Conservation (phyloP, 129 eudicot species). For the Centrapalus pauciflorus region DNA sequence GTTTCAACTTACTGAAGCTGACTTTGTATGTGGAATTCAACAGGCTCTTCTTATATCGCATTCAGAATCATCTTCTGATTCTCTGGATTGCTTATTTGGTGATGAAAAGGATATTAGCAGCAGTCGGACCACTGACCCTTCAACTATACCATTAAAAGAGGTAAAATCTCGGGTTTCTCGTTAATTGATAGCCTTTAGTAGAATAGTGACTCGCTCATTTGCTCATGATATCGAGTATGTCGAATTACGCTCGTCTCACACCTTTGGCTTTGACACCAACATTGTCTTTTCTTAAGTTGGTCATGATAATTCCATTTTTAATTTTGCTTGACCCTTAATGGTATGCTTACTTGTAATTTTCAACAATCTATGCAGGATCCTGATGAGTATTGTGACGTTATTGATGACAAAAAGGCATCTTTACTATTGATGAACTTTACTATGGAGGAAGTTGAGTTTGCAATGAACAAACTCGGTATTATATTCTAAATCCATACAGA, state of each 20-base stretch:
- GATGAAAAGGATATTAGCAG: slow-evolving; percentile 42
- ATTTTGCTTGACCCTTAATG: slow-evolving; percentile 8
- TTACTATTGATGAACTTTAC: slow-evolving; percentile 83
- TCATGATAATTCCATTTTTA: slow-evolving; percentile 3
- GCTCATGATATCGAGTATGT: neutral
- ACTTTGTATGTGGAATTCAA: slow-evolving; percentile 11
- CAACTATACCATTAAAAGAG: slow-evolving; percentile 42
- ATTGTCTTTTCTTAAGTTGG: slow-evolving; percentile 1
- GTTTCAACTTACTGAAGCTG: slow-evolving; percentile 10
- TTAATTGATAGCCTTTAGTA: neutral
- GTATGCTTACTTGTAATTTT: neutral
- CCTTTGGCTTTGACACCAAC: slow-evolving; percentile 4
- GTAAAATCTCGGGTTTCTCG: slow-evolving; percentile 23
- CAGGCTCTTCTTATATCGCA: slow-evolving; percentile 55
- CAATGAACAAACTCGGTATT: slow-evolving; percentile 80
- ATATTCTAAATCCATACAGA: neutral
- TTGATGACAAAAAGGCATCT: slow-evolving; percentile 53
- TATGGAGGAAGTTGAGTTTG: slow-evolving; percentile 66
- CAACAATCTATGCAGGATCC: slow-evolving; percentile 53
- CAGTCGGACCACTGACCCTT: slow-evolving; percentile 20
- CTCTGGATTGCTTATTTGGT: slow-evolving; percentile 60
- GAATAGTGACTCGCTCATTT: neutral
- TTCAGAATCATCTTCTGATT: slow-evolving; percentile 68
- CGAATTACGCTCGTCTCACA: neutral
- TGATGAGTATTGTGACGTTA: slow-evolving; percentile 33